Evolutionary conservation across 2,329 filamentous ascomycete genomes (phyloP), one percentile per base, ranked within the genome.

Genomic region (Helotiales sp.): DNA sequence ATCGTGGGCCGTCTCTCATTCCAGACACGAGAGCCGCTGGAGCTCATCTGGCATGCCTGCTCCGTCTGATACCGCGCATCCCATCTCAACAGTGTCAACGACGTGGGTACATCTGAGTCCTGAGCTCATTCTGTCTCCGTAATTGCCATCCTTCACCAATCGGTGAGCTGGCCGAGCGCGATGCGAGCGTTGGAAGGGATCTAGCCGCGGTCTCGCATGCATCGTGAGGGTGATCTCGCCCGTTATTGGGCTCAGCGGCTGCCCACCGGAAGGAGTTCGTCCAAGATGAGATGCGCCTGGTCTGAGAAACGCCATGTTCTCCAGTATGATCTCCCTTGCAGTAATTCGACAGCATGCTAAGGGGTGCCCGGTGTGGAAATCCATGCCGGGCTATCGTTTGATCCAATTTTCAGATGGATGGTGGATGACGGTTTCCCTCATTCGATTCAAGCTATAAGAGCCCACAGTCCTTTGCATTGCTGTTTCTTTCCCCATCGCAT

Each of bases 361-460:
- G 59, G n/a, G 54, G 55, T 58, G 59, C 63, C 58, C 62, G 53
- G 58, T 59, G 55, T 27, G 49, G 50, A 33, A 48, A 40, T 9
- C 54, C 57, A 60, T 58, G 50, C 55, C 51, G 40, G 49, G 52
- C 44, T 31, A 27, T 36, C 25, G 65, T 63, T 63, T 65, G 62
- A 61, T 58, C 59, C 53, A 62, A 34, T 51, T 38, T 56, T 61
- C 34, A 29, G 17, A 56, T 15, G 33, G 49, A 44, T n/a, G n/a
- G n/a, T n/a, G n/a, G n/a, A 30, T 19, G 46, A 33, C 22, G 19
- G 19, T 36, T 25, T 36, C 34, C 30, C 53, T 19, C 24, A 58
- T n/a, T n/a, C 54, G 50, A 60, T 63, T 63, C 62, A 59, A 61
- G 40, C 52, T 69, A 69, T 67, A 68, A 64, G 57, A 52, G 15